These are phyloP conservation scores for Lenzites betulinus DNA, from an alignment of 768 basidiomycete species.

Conservation along the genomic window DNA sequence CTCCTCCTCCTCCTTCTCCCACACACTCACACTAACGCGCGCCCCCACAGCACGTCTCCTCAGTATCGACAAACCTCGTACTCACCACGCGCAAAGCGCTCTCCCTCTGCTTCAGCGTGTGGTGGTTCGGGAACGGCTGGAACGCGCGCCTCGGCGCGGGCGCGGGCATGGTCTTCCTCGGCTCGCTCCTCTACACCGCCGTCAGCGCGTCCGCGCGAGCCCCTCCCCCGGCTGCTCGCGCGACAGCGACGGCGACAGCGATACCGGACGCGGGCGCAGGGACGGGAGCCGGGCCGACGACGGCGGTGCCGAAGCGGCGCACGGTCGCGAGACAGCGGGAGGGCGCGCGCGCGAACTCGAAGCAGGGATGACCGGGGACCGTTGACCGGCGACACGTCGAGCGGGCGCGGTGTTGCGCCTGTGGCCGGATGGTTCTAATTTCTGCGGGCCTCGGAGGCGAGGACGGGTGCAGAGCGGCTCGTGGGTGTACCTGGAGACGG, in stretches of 20 bases:
- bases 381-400: no score
- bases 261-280: no score
- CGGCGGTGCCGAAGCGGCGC: not conserved
- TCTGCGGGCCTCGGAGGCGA: no score
- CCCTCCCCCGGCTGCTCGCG: no score
- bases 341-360: not conserved
- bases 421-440: no score
- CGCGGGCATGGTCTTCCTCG: constrained; percentile 72
- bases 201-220: constrained; percentile 14
- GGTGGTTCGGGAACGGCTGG: constrained; percentile 81
- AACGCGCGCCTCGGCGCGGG: constrained; percentile 65
- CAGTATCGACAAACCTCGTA: constrained; percentile 80
- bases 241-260: no score
- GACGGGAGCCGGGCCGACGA: no score
- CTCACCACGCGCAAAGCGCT: constrained; percentile 81
- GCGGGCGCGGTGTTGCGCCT: no score
- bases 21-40: not conserved
- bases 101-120: constrained; percentile 78
- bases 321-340: not conserved
- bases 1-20: not conserved
- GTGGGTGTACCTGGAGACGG: not conserved
- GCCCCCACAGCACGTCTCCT: constrained; percentile 64
- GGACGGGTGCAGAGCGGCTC: not conserved
- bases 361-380: not conserved
- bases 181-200: constrained; percentile 57